phyloP scores from a whole-genome alignment of 2,329 filamentous ascomycete genomes.

The Dactylellina sp. region DNA sequence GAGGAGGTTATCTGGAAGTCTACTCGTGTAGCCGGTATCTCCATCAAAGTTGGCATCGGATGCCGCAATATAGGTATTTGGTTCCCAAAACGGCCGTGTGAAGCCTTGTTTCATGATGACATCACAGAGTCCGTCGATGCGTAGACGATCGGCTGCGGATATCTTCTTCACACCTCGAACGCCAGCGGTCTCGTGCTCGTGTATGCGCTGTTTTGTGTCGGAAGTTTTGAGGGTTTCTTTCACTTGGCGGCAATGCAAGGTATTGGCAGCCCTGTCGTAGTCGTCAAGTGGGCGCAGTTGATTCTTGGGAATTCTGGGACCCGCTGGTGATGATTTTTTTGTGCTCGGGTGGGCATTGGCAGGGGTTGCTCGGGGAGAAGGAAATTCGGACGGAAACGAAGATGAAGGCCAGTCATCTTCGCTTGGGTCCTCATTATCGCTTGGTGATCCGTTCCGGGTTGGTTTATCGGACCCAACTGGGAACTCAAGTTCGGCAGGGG shows the following conservation, averaged over 20 bases:
- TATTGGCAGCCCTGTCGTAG: constrained; percentile 15
- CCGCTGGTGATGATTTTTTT: not conserved
- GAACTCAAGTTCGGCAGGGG: constrained; percentile 6
- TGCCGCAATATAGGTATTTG: constrained; percentile 30
- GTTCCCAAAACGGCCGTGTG: constrained; percentile 41
- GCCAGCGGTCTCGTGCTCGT: not conserved
- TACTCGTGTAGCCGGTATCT: constrained; percentile 11
- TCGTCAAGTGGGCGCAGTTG: constrained; percentile 2
- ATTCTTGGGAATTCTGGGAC: not conserved
- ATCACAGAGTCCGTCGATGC: not conserved
- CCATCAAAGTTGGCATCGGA: not conserved
- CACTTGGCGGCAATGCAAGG: not conserved
- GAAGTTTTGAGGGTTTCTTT: not conserved
- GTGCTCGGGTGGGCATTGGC: too few species aligned
- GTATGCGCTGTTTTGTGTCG: not conserved
- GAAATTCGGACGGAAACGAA: too few species aligned
- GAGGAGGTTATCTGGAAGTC: constrained; percentile 26
- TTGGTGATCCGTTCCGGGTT: not conserved
- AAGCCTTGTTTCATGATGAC: not conserved
- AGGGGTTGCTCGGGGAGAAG: not conserved
- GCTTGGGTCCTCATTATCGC: not conserved
- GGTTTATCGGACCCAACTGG: not conserved
- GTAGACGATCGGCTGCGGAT: not conserved
- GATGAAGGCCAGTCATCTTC: not conserved
- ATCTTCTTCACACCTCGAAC: constrained; percentile 9